These are phyloP conservation scores for Basidiobolus meristosporus DNA, from an alignment of 371 early-diverging fungal species.

Conservation along the genomic window DNA sequence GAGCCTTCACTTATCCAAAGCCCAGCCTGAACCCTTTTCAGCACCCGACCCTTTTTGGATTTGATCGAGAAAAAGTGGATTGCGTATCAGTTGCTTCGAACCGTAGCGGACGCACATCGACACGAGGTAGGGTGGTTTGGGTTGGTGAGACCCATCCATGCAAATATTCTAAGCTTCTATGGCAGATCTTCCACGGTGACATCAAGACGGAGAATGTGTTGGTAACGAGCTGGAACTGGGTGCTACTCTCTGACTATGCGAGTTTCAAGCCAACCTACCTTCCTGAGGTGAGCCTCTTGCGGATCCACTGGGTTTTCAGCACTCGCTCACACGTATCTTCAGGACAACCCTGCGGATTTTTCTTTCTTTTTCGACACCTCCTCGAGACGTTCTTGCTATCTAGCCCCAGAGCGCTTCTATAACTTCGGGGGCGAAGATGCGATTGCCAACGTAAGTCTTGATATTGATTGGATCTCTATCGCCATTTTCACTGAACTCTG, in stretches of 20 bases:
- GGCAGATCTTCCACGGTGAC: slow-evolving; percentile 66
- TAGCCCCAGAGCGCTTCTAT: slow-evolving; percentile 91
- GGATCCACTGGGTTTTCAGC: not conserved
- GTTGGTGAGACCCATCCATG: not conserved
- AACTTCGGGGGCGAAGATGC: slow-evolving; percentile 44
- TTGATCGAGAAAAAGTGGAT: slow-evolving; percentile 84
- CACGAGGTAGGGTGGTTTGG: slow-evolving; percentile 16
- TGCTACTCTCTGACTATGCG: slow-evolving; percentile 72
- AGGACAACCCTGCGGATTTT: slow-evolving; percentile 89
- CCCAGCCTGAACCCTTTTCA: slow-evolving; percentile 6
- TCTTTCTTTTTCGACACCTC: slow-evolving; percentile 87
- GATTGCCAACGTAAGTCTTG: slow-evolving; percentile 10
- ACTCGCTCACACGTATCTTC: not conserved
- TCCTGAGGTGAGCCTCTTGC: slow-evolving; percentile 39
- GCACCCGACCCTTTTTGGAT: slow-evolving; percentile 82
- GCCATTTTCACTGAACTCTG: not conserved
- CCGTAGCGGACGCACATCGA: slow-evolving; percentile 57
- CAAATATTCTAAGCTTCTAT: slow-evolving; percentile 1
- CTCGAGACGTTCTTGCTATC: slow-evolving; percentile 66
- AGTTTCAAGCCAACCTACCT: slow-evolving; percentile 77
- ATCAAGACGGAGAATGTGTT: slow-evolving; percentile 80
- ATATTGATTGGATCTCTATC: slow-evolving; percentile 6
- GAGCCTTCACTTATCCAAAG: not conserved
- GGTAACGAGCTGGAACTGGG: slow-evolving; percentile 90
- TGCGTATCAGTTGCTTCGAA: slow-evolving; percentile 66